Evolutionary conservation across 306 rosid species (phyloP).

Genomic region (Quercus robur): DNA sequence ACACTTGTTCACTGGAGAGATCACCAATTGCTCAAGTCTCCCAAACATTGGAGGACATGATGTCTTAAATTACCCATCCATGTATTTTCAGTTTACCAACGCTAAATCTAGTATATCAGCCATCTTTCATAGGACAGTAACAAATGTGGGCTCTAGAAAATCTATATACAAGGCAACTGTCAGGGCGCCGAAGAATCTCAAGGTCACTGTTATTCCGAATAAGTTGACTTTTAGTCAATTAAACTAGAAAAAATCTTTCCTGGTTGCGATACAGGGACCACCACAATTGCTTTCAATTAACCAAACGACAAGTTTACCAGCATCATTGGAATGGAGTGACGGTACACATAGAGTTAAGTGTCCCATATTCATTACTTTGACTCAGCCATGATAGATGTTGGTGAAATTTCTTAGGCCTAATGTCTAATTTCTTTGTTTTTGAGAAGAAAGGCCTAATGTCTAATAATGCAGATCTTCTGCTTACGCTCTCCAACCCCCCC

Average conservation of each 20-base stretch:
- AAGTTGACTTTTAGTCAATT: conserved; percentile 31
- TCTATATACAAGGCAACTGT: conserved; percentile 51
- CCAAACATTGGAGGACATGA: conserved; percentile 17
- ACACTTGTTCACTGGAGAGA: neutral
- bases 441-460: no score
- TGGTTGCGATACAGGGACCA: conserved; percentile 47
- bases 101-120: conserved; percentile 32
- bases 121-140: conserved; percentile 53
- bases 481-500: fast-evolving
- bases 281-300: neutral
- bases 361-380: conserved; percentile 36
- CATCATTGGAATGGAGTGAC: conserved; percentile 62
- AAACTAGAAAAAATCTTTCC: conserved; percentile 43
- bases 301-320: conserved; percentile 10
- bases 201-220: conserved; percentile 48
- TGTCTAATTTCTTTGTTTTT: no score
- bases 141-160: conserved; percentile 45
- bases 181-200: no score
- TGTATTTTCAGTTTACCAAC: conserved; percentile 33
- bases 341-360: conserved; percentile 52
- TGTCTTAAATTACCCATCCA: conserved; percentile 76
- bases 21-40: neutral
- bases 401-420: no score
- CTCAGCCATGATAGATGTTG: no score
- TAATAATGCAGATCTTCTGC: no score